A percentile compares a stretch with the other conserved stretches of the same genome.
Conservation (phyloP, 2,329 filamentous ascomycete genomes). For the Xylaria sp. region DNA sequence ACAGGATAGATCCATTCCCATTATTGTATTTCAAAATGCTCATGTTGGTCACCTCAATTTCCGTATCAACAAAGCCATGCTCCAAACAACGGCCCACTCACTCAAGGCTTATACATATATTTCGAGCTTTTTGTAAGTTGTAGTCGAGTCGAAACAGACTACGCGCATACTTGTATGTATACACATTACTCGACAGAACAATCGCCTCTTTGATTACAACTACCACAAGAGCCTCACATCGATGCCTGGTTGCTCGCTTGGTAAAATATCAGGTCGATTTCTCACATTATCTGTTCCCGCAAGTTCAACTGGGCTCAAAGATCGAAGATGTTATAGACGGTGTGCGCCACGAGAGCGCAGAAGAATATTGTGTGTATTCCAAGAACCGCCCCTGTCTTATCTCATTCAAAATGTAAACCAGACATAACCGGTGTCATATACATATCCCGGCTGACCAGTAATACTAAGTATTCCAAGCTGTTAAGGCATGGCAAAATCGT, state of each 20-base stretch:
- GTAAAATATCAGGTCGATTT: background rate
- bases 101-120: background rate
- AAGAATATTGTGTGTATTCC: background rate
- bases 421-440: slow-evolving; percentile 3
- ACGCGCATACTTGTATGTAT: background rate
- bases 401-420: background rate
- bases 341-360: background rate
- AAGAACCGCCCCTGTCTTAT: background rate
- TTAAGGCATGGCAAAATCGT: slow-evolving; percentile 10
- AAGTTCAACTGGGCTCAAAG: background rate
- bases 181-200: background rate
- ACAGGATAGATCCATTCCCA: background rate
- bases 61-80: too few species aligned
- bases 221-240: background rate
- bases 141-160: background rate
- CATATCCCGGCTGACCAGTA: background rate
- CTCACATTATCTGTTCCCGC: background rate
- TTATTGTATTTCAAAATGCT: too few species aligned
- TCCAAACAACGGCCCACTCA: too few species aligned
- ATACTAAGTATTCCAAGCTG: slow-evolving; percentile 11
- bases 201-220: background rate
- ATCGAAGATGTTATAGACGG: background rate
- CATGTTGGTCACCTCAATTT: too few species aligned
- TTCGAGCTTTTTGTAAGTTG: background rate
- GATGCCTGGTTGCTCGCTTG: background rate